Conservation (phyloP, 805 yeast genomes). For the Tetrapisispora taiwanensis region DNA sequence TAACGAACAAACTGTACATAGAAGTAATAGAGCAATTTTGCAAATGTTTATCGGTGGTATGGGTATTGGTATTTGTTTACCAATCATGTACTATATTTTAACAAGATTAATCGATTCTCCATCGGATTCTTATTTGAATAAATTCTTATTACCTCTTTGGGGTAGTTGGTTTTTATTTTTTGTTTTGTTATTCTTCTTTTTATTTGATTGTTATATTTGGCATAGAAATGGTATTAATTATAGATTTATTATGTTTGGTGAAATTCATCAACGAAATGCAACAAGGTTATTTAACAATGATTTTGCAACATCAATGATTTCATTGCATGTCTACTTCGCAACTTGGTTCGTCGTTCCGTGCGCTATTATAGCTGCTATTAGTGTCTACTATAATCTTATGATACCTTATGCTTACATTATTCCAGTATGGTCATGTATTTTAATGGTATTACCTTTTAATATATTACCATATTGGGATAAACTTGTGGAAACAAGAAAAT, state of each 20-base stretch:
- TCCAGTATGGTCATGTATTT: conserved; percentile 13
- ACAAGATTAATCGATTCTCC: background rate
- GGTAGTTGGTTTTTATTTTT: conserved; percentile 71
- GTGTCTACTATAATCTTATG: conserved; percentile 58
- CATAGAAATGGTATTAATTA: conserved; percentile 69
- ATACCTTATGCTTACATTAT: conserved; percentile 60
- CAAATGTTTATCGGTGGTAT: conserved; percentile 55
- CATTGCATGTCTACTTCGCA: conserved; percentile 49
- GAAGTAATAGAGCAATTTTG: conserved; percentile 24
- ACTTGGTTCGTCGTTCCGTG: conserved; percentile 48
- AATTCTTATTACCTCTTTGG: conserved; percentile 72
- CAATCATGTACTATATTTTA: conserved; percentile 37
- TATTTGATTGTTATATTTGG: conserved; percentile 66
- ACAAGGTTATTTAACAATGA: conserved; percentile 28
- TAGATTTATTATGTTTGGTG: conserved; percentile 70
- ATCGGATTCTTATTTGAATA: conserved; percentile 5
- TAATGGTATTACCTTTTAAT: conserved; percentile 14
- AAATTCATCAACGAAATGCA: conserved; percentile 58
- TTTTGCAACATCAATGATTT: conserved; percentile 28
- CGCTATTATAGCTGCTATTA: conserved; percentile 60
- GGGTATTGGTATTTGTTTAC: conserved; percentile 49
- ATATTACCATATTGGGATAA: conserved; percentile 27
- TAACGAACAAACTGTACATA: conserved; percentile 26
- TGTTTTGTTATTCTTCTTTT: conserved; percentile 51
- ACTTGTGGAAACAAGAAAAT: conserved; percentile 49